Percentiles rank a stretch among this genome's conserved stretches.
phyloP scores from a whole-genome alignment of 352 stramenopile genomes.

The Pythium scleroteichum region DNA sequence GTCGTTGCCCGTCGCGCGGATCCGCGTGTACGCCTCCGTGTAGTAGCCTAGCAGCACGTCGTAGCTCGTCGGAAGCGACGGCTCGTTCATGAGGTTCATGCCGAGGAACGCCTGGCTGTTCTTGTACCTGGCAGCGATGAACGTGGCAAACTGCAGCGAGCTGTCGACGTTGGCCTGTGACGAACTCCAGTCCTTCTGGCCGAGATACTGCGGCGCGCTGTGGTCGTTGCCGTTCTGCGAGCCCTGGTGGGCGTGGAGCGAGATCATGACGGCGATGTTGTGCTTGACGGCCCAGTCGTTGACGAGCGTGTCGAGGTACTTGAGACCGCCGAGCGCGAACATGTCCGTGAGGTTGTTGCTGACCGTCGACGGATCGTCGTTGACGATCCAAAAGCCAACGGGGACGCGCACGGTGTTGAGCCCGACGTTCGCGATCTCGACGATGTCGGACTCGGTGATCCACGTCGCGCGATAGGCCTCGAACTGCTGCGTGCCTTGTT shows the following conservation, averaged over 20 bases:
- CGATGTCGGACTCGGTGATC: slow-evolving; percentile 52
- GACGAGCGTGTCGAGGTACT: slow-evolving; percentile 58
- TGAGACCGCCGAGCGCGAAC: slow-evolving; percentile 32
- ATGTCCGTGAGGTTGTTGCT: background rate
- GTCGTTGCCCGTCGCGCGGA: slow-evolving; percentile 35
- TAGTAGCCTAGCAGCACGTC: slow-evolving; percentile 37
- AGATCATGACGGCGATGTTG: slow-evolving; percentile 58
- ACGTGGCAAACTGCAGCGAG: slow-evolving; percentile 40
- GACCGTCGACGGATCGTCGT: slow-evolving; percentile 12
- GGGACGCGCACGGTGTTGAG: slow-evolving; percentile 38
- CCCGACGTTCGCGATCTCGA: slow-evolving; percentile 33
- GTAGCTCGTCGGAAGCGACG: slow-evolving; percentile 19
- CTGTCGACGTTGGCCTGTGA: slow-evolving; percentile 35
- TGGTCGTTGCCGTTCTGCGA: slow-evolving; percentile 65
- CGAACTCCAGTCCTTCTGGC: slow-evolving; percentile 30
- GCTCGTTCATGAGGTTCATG: slow-evolving; percentile 56
- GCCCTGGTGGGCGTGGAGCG: slow-evolving; percentile 50
- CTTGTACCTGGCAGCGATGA: slow-evolving; percentile 47
- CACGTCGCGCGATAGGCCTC: slow-evolving; percentile 51
- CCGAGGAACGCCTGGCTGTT: slow-evolving; percentile 48
- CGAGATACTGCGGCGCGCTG: slow-evolving; percentile 30
- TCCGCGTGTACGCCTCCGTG: slow-evolving; percentile 32
- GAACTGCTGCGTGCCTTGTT: slow-evolving; percentile 32
- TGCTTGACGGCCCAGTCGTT: slow-evolving; percentile 50
- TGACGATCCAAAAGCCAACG: slow-evolving; percentile 59